A percentile compares a stretch with the other conserved stretches of the same genome.
Conservation (phyloP, 495 filamentous ascomycete genomes). For the Cetradonia linearis region DNA sequence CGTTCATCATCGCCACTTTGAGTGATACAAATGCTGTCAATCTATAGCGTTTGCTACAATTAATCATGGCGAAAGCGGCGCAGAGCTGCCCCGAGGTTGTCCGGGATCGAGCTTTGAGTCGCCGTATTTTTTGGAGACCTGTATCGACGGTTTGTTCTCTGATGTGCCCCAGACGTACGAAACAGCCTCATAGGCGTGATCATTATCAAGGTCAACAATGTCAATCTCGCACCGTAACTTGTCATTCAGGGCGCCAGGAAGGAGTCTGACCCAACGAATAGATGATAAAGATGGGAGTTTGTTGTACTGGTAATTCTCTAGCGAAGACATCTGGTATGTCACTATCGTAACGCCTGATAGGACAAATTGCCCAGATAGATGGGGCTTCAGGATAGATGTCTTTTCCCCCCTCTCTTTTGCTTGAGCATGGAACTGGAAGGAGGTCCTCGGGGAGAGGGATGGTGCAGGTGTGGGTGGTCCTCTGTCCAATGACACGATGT, state of each 20-base stretch:
- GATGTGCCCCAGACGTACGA: not conserved
- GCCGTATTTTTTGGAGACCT: not conserved
- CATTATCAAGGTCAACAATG: not conserved
- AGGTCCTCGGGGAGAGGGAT: too few relatives aligned
- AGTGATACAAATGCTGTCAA: not conserved
- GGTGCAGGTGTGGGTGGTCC: too few relatives aligned
- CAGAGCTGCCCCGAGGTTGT: not conserved
- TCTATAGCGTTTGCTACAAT: not conserved
- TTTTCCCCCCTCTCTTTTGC: too few relatives aligned
- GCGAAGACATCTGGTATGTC: not conserved
- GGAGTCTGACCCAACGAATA: not conserved
- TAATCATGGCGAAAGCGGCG: not conserved
- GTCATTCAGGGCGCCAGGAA: not conserved
- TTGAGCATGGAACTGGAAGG: too few relatives aligned
- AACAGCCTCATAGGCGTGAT: not conserved
- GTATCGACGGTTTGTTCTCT: not conserved
- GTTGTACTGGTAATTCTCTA: not conserved
- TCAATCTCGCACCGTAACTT: not conserved
- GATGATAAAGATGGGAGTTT: not conserved
- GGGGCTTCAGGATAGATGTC: too few relatives aligned
- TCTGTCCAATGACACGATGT: too few relatives aligned
- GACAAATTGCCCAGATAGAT: too few relatives aligned
- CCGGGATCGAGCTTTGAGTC: not conserved
- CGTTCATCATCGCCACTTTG: not conserved
- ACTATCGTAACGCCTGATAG: too few relatives aligned